Evolutionary conservation across 192 early-diverging fungal species (phyloP).

Genomic region (Entomortierella lignicola): DNA sequence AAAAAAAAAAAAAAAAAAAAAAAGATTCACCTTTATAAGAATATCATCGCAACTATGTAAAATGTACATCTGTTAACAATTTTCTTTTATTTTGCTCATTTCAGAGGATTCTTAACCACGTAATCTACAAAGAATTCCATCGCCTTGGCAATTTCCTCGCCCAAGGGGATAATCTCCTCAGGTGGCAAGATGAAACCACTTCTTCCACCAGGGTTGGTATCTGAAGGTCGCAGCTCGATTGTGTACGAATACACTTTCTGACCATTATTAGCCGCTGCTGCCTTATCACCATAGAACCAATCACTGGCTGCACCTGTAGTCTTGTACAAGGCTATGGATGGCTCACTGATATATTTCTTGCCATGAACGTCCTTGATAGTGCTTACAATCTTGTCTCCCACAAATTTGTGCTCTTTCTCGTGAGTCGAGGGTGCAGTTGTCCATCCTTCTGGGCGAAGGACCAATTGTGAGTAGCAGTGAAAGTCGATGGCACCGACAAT

Average conservation of each 20-base stretch:
- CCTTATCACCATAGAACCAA: constrained; percentile 63
- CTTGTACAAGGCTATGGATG: constrained; percentile 61
- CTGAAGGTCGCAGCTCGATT: constrained; percentile 66
- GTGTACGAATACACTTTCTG: constrained; percentile 62
- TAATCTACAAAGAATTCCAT: constrained; percentile 48
- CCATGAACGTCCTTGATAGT: constrained; percentile 59
- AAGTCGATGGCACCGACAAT: constrained; percentile 69
- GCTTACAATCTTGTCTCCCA: constrained; percentile 55
- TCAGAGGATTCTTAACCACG: constrained; percentile 34
- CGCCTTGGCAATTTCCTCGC: constrained; percentile 56
- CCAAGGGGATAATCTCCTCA: constrained; percentile 65
- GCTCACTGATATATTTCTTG: constrained; percentile 62
- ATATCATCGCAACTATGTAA: too few relatives aligned
- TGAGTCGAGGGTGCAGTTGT: constrained; percentile 19
- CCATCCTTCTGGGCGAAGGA: constrained; percentile 67
- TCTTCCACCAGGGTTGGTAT: constrained; percentile 38
- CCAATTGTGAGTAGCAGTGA: constrained; percentile 69
- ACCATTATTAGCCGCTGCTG: constrained; percentile 27
- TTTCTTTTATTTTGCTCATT: constrained; percentile 1
- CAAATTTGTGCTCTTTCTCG: constrained; percentile 45
- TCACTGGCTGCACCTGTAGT: constrained; percentile 64
- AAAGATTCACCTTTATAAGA: too few relatives aligned
- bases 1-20: not conserved
- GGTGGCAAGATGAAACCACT: constrained; percentile 69
- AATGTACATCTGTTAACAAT: not conserved